Evolutionary conservation across 202 grass and related monocot species (phyloP), one percentile per base, ranked within the genome.

Genomic region (Panicum hallii): DNA sequence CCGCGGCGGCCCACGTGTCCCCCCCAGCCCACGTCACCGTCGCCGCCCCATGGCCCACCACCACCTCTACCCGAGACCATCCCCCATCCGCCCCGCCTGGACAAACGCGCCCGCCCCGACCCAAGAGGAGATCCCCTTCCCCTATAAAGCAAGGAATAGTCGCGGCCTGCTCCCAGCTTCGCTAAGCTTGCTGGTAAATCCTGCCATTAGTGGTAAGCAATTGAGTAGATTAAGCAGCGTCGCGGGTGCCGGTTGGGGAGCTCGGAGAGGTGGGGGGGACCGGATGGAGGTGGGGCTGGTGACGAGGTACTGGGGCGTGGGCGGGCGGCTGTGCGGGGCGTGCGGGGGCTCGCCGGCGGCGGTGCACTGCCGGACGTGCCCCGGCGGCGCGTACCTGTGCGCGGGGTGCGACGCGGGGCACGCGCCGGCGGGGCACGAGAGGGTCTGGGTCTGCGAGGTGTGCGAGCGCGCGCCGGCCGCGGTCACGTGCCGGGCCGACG

Each of bases 401-500:
- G 20, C 81, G 10, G 74, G 30, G 19, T 94, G 94, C 84, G 90
- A 94, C 72, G 78, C 42, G 17, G 90, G 54, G 5, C 92, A 94
- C 74, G 88, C 83, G 28, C 68, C 55, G 43, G 87, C 49, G 43
- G 89, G 92, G 45, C 91, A 94, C 78, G 89, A 80, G 88, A 68
- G 95, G 13, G 89, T 93, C 26, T 89, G 91, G 89, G 77, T 98
- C 9, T 93, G 96, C 83, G 96, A 95, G 87, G 93, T 95, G 38
- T 98, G 96, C 87, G 86, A 95, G 83, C 88, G 91, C 72, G 85
- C 95, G n/a, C 89, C 95, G 10, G 95, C 93, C 9, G 55, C 79
- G 1, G 85, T 98, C 48, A 95, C 93, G 9, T 98, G 95, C 95
- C 88, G 79, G 34, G 95, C 95, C 32, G 91, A 98, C 70, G 95